phyloP scores from a whole-genome alignment of 176 grass and related monocot genomes.

The Oryza rufipogon region DNA sequence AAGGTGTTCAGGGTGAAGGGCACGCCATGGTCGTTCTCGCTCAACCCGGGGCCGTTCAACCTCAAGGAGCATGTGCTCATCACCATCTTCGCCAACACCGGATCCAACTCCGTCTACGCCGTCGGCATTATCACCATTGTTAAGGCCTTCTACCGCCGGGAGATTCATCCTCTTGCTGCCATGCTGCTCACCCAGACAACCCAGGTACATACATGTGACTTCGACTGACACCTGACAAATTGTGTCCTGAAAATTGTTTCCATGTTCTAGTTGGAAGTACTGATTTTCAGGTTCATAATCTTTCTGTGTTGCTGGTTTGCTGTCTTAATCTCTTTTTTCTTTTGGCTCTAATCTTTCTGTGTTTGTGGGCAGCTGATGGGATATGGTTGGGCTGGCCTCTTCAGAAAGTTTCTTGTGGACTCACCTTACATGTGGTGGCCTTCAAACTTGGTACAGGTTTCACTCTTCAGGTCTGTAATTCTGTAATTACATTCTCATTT shows the following conservation, averaged over 20 bases:
- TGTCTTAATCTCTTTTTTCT: not conserved
- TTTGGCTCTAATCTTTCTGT: not conserved
- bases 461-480: slow-evolving; percentile 64
- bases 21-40: slow-evolving; percentile 65
- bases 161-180: slow-evolving; percentile 65
- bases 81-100: slow-evolving; percentile 78
- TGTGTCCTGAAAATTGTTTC: not conserved
- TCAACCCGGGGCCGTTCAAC: slow-evolving; percentile 87
- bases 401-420: slow-evolving; percentile 75
- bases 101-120: slow-evolving; percentile 74
- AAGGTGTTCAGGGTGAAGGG: slow-evolving; percentile 35
- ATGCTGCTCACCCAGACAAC: slow-evolving; percentile 76
- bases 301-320: not conserved
- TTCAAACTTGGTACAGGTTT: slow-evolving; percentile 70
- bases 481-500: too few relatives aligned
- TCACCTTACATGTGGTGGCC: slow-evolving; percentile 98
- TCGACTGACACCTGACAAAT: not conserved
- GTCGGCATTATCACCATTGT: slow-evolving; percentile 84
- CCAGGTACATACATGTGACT: slow-evolving; percentile 50
- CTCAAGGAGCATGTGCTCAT: slow-evolving; percentile 91
- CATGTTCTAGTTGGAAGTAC: too few relatives aligned
- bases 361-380: slow-evolving; percentile 61
- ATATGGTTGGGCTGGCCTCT: slow-evolving; percentile 87
- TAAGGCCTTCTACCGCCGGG: slow-evolving; percentile 72
- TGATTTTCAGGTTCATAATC: slow-evolving; percentile 19